Conservation (phyloP, 371 early-diverging fungal genomes). For the Zychaea mexicana region DNA sequence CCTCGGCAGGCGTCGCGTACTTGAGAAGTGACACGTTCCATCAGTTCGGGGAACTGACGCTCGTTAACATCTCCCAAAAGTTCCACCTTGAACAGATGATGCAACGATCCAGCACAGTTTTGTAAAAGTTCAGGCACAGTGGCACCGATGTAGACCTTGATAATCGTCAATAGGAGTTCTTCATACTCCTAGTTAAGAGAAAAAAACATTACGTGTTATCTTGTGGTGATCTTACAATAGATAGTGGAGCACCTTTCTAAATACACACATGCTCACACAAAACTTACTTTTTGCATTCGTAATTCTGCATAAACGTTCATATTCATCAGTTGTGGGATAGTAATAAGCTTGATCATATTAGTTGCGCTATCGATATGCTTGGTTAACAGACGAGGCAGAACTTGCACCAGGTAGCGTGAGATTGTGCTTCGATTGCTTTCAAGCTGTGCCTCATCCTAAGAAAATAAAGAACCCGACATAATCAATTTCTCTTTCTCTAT, state of each 20-base stretch:
- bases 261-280: too few relatives aligned
- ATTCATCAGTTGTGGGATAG: conserved; percentile 60
- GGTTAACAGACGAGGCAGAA: conserved; percentile 64
- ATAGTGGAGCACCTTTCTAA: too few relatives aligned
- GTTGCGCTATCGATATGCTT: conserved; percentile 64
- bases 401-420: conserved; percentile 56
- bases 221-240: too few relatives aligned
- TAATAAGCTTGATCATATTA: conserved; percentile 55
- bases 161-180: conserved; percentile 59
- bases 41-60: conserved; percentile 36
- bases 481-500: background rate
- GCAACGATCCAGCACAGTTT: conserved; percentile 42
- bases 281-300: conserved; percentile 60
- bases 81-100: conserved; percentile 41
- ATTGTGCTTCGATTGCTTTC: conserved; percentile 46
- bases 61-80: conserved; percentile 40
- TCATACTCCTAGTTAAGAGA: conserved; percentile 51
- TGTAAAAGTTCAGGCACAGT: conserved; percentile 34
- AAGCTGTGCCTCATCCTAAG: conserved; percentile 25
- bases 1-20: conserved; percentile 44
- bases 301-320: conserved; percentile 66
- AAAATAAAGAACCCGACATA: background rate
- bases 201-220: background rate
- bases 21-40: conserved; percentile 40
- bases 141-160: conserved; percentile 57